Evolutionary conservation across 139 green algal species (phyloP), one percentile per base, ranked within the genome.

Genomic region (Chlorella sp.): DNA sequence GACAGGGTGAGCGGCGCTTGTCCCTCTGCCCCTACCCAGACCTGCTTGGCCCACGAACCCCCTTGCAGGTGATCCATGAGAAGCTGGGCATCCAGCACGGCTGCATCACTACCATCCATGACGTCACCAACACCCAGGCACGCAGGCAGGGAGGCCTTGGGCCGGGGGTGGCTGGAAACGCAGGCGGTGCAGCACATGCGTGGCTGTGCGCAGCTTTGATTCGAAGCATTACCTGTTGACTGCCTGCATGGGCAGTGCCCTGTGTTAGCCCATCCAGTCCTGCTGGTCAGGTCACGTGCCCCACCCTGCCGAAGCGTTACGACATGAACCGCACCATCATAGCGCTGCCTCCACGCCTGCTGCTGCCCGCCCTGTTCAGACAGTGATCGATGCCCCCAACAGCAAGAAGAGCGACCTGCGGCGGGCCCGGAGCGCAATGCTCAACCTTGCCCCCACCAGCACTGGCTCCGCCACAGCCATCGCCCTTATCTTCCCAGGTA

Each of bases 101-200:
- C 78, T 95, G 90, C 87, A 98, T 98, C 88, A 98, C 95, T 67
- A 98, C 95, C 44, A 91, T 96, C 73, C 95, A 98, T 85, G 94
- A 97, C 90, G 89, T 98, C 63, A 98, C 95, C 67, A 98, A 98
- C 90, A 98, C 95, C 36, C 93, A 95, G 89, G 67, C 25, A 20
- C 11, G 56, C 4, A 62, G 80, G 30, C 32, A 41, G 36, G 83
- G 25, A 51, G 44, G 44, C 7, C 44, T 9, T 6, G 44, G 44
- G 44, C 44, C 6, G 44, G 7, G 9, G 44, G 7, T 51, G 44
- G 44, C 44, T 51, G 44, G 44, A 51, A 51, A 9, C 44, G 44
- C 9, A 9, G 44, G 44, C 44, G 6, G 44, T 51, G 44, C 44
- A 9, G 44, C 44, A 9, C 7, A 6, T 16, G 44, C 44, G 6